phyloP scores from a whole-genome alignment of 768 basidiomycete genomes.

The Termitomyces sp. region DNA sequence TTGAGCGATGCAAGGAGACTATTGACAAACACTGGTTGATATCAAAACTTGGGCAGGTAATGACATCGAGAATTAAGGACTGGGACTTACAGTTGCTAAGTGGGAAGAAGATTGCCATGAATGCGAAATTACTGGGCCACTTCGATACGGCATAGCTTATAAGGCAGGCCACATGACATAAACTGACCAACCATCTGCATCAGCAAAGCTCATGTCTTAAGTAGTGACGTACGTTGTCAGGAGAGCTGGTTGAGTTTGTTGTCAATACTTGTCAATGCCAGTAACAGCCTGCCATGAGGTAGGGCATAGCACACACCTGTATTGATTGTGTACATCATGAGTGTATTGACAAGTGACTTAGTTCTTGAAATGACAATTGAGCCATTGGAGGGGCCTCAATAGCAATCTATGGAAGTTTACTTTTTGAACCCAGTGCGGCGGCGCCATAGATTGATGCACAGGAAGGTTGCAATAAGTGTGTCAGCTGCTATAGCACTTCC shows the following conservation, averaged over 20 bases:
- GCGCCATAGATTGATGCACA: conserved; percentile 1
- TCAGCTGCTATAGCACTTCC: background rate
- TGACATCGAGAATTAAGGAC: too few species aligned
- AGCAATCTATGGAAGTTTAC: background rate
- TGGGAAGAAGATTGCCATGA: background rate
- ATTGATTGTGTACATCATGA: background rate
- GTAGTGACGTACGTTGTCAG: background rate
- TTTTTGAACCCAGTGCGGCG: background rate
- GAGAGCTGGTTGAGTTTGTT: background rate
- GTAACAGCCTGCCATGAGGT: background rate
- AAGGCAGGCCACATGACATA: background rate
- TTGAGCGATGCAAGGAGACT: background rate
- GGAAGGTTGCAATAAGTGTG: background rate
- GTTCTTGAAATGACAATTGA: background rate
- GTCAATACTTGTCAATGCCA: background rate
- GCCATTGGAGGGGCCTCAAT: too few species aligned
- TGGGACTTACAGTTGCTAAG: background rate
- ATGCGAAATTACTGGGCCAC: background rate
- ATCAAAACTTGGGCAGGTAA: background rate
- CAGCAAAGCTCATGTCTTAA: background rate
- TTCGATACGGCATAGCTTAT: background rate
- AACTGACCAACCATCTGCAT: background rate
- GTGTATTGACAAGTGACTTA: background rate
- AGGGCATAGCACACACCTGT: background rate
- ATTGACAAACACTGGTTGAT: background rate